A percentile compares a stretch with the other conserved stretches of the same genome.
Conservation (phyloP, 2,329 filamentous ascomycete genomes). For the Pyrenochaeta sp. region DNA sequence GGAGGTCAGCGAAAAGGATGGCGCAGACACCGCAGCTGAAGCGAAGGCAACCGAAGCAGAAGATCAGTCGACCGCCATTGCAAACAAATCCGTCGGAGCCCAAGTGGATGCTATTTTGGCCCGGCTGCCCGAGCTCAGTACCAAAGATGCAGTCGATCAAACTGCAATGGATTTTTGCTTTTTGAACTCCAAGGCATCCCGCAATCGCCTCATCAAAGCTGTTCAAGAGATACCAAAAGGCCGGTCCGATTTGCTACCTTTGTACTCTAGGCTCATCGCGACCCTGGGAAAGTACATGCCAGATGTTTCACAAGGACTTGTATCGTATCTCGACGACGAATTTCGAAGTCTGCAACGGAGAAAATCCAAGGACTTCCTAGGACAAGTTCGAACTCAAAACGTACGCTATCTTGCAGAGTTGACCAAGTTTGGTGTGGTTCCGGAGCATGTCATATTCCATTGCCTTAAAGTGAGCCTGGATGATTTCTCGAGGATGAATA, state of each 20-base stretch:
- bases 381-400: conserved; percentile 91
- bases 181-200: conserved; percentile 95
- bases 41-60: conserved; percentile 69
- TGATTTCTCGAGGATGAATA: conserved; percentile 98
- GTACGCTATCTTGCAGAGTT: conserved; percentile 97
- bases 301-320: conserved; percentile 90
- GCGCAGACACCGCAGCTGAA: conserved; percentile 53
- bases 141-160: conserved; percentile 90
- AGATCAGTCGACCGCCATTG: conserved; percentile 91
- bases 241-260: conserved; percentile 86
- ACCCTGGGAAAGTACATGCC: conserved; percentile 94
- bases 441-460: conserved; percentile 98
- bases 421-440: conserved; percentile 97
- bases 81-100: conserved; percentile 96
- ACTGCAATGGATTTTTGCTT: conserved; percentile 97
- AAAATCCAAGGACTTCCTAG: conserved; percentile 97
- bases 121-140: conserved; percentile 88
- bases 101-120: conserved; percentile 92
- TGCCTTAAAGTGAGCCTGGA: conserved; percentile 97
- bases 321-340: conserved; percentile 92
- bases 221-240: conserved; percentile 95
- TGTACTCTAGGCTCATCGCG: conserved; percentile 91
- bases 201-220: conserved; percentile 91
- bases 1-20: conserved; percentile 46
- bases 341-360: conserved; percentile 95